phyloP scores from a whole-genome alignment of 768 basidiomycete genomes.

The Mycena maculata region DNA sequence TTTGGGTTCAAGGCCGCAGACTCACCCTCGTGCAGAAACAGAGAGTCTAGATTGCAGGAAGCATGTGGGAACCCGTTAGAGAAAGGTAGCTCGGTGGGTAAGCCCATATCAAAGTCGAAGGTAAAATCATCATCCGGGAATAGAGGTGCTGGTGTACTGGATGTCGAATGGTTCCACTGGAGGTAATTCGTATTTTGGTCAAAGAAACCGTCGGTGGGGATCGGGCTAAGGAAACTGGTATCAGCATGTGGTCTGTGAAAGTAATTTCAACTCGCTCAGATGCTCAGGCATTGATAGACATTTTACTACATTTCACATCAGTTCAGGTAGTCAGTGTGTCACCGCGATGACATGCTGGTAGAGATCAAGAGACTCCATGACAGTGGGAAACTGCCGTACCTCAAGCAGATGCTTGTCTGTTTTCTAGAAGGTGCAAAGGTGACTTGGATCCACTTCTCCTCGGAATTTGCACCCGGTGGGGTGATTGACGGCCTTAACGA shows the following conservation, averaged over 20 bases:
- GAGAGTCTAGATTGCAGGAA: slow-evolving; percentile 4
- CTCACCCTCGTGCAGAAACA: slow-evolving; percentile 11
- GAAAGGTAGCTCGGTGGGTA: slow-evolving; percentile 1
- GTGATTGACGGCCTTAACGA: slow-evolving; percentile 23
- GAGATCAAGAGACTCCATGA: slow-evolving; percentile 7
- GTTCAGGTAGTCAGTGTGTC: no score
- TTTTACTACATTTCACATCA: no score
- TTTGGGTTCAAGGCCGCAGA: slow-evolving; percentile 1
- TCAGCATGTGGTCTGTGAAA: not conserved
- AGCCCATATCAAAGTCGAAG: not conserved
- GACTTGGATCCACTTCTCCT: no score
- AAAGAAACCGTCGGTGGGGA: not conserved
- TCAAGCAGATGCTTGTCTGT: slow-evolving; percentile 15
- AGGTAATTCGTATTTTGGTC: slow-evolving; percentile 4
- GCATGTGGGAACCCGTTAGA: not conserved
- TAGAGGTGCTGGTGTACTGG: not conserved
- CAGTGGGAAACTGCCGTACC: slow-evolving; percentile 14
- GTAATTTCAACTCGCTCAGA: not conserved
- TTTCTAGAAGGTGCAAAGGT: slow-evolving; percentile 31
- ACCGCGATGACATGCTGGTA: slow-evolving; percentile 11
- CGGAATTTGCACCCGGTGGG: slow-evolving; percentile 25
- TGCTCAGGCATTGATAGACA: no score
- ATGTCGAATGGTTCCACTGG: not conserved
- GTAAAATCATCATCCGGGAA: not conserved
- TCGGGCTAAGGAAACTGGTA: slow-evolving; percentile 3